Evolutionary conservation across 768 basidiomycete species (phyloP).

Genomic region (Boletus subparvulus): DNA sequence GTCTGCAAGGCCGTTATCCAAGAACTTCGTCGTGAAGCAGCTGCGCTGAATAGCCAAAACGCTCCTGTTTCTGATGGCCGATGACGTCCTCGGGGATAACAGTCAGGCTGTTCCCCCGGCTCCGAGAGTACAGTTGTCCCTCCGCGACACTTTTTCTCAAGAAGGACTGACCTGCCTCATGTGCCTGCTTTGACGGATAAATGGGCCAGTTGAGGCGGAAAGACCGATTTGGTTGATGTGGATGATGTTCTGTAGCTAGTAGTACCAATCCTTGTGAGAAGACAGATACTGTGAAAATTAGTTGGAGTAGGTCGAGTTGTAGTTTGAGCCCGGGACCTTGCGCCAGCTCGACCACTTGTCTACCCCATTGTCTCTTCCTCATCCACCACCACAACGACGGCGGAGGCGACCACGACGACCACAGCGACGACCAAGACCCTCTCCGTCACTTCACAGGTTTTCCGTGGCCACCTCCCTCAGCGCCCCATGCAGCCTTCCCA

Average conservation of each 20-base stretch:
- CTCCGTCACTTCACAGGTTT: slow-evolving; percentile 15
- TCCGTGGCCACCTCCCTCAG: neutral
- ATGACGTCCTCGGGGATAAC: neutral
- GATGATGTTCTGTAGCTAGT: slow-evolving; percentile 19
- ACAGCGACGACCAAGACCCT: slow-evolving; percentile 8
- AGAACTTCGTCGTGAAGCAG: slow-evolving; percentile 74
- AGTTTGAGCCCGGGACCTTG: neutral
- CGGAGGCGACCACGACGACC: slow-evolving; percentile 8
- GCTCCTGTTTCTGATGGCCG: slow-evolving; percentile 25
- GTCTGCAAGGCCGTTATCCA: slow-evolving; percentile 71
- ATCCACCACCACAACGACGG: slow-evolving; percentile 4
- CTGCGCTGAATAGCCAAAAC: slow-evolving; percentile 35
- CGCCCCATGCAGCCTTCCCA: slow-evolving; percentile 68
- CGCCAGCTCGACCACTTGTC: neutral
- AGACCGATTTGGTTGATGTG: slow-evolving; percentile 21
- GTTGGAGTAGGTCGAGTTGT: neutral
- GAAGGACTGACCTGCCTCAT: neutral
- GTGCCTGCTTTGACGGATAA: slow-evolving; percentile 13
- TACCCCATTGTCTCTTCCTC: neutral
- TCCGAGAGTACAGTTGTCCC: neutral
- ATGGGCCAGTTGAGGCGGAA: slow-evolving; percentile 8
- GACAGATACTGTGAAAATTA: slow-evolving; percentile 14
- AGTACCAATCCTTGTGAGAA: slow-evolving; percentile 6
- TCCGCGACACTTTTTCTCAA: slow-evolving; percentile 1
- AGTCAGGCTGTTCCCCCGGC: neutral